Evolutionary conservation across 345 rosid species (phyloP).

Genomic region (Conringia planisiliqua): DNA sequence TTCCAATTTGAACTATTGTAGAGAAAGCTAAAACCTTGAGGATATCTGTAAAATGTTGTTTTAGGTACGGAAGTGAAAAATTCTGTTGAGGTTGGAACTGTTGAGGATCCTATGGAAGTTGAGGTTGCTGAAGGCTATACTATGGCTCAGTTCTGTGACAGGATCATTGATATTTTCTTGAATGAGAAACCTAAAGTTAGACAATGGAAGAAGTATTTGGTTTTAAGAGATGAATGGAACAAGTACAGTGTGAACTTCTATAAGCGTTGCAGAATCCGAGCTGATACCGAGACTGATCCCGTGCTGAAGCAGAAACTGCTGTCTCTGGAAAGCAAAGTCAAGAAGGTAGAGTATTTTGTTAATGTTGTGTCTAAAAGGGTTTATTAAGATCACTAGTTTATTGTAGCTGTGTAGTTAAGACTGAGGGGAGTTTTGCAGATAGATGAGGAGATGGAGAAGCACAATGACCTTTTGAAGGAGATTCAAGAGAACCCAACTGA

Average conservation of each 20-base stretch:
- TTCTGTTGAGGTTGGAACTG: conserved; percentile 26
- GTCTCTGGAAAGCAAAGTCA: conserved; percentile 63
- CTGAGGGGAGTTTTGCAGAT: conserved; percentile 60
- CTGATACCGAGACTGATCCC: conserved; percentile 55
- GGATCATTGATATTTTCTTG: conserved; percentile 69
- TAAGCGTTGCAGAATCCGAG: conserved; percentile 53
- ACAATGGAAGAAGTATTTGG: conserved; percentile 76
- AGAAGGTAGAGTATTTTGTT: conserved; percentile 46
- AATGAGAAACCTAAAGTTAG: conserved; percentile 72
- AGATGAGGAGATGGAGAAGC: conserved; percentile 88
- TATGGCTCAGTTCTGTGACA: conserved; percentile 72
- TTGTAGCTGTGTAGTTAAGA: conserved; percentile 36
- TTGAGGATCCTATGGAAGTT: conserved; percentile 44
- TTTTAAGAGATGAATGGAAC: conserved; percentile 81
- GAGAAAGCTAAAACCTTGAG: background rate
- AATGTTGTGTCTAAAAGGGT: background rate
- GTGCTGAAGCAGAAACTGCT: conserved; percentile 48
- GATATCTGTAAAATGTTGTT: conserved; percentile 1
- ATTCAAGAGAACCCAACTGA: conserved; percentile 80
- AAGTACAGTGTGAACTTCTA: conserved; percentile 74
- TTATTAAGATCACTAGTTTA: background rate
- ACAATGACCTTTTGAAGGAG: conserved; percentile 70
- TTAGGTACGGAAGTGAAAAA: conserved; percentile 49
- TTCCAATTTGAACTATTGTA: background rate
- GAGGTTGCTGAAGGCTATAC: conserved; percentile 75